Evolutionary conservation across 2,329 filamentous ascomycete genomes (phyloP).

Genomic region (Aureobasidium sp.): DNA sequence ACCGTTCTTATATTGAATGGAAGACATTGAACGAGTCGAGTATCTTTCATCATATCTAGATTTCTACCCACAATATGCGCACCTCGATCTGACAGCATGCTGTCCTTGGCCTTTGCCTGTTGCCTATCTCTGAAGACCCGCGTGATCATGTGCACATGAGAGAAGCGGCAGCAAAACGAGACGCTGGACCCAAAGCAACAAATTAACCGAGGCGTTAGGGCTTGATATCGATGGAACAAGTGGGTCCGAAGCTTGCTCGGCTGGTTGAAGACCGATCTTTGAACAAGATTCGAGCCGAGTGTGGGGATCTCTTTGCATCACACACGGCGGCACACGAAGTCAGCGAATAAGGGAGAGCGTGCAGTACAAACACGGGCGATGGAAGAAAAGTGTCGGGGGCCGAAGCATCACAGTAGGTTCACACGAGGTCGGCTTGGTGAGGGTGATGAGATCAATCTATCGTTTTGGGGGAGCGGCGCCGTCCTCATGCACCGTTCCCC

Average conservation of each 20-base stretch:
- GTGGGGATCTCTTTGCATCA: constrained; percentile 4
- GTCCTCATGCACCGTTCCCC: constrained; percentile 8
- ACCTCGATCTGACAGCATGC: not conserved
- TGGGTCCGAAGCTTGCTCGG: constrained; percentile 8
- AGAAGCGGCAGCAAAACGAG: not conserved
- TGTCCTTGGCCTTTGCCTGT: not conserved
- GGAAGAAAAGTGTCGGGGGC: not conserved
- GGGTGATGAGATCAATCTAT: not conserved
- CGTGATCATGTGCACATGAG: not conserved
- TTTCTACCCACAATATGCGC: too few relatives aligned
- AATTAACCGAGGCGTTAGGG: constrained; percentile 6
- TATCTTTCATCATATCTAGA: not conserved
- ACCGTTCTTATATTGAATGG: not conserved
- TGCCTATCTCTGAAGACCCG: not conserved
- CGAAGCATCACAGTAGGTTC: not conserved
- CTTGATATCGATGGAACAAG: not conserved
- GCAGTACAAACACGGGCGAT: not conserved
- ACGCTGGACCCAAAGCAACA: constrained; percentile 5
- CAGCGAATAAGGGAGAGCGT: not conserved
- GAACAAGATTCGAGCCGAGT: constrained; percentile 10
- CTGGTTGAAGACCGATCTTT: not conserved
- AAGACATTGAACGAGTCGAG: not conserved
- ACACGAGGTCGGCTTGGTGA: not conserved
- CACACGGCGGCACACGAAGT: not conserved
- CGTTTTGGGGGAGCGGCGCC: not conserved